These are phyloP conservation scores for Sporothrix globosa DNA, from an alignment of 2,329 filamentous ascomycete species.

Conservation along the genomic window DNA sequence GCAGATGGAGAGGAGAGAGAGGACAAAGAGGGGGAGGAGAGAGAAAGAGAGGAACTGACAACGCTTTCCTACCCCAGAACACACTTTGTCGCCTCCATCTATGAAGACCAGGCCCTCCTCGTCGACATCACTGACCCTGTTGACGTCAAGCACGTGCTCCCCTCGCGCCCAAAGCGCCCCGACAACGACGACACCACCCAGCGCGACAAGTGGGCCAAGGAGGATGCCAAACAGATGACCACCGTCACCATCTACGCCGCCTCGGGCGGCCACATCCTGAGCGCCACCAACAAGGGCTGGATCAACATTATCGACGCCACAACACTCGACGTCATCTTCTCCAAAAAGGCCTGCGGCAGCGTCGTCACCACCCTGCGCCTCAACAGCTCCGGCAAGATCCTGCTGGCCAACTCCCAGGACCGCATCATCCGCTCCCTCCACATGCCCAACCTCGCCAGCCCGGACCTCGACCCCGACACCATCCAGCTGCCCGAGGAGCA, in stretches of 20 bases:
- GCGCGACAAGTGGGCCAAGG: constrained; percentile 82
- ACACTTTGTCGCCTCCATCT: constrained; percentile 86
- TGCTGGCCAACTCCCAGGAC: constrained; percentile 92
- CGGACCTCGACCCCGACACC: constrained; percentile 77
- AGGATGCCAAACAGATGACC: constrained; percentile 93
- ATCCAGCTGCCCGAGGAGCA: constrained; percentile 92
- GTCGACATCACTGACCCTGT: constrained; percentile 75
- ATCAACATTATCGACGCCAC: constrained; percentile 90
- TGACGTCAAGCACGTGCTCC: constrained; percentile 74
- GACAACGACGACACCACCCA: constrained; percentile 70
- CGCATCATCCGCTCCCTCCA: constrained; percentile 92
- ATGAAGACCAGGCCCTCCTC: constrained; percentile 88
- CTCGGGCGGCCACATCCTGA: constrained; percentile 83
- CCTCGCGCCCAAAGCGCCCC: constrained; percentile 78
- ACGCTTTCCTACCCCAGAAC: constrained; percentile 41
- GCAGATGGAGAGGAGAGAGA: neutral
- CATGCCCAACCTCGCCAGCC: constrained; percentile 73
- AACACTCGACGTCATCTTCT: constrained; percentile 82
- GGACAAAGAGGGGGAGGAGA: too few species aligned
- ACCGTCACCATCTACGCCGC: constrained; percentile 89
- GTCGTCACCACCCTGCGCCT: constrained; percentile 87
- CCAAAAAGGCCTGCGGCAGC: constrained; percentile 82
- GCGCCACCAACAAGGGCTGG: constrained; percentile 93
- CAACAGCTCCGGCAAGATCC: constrained; percentile 79
- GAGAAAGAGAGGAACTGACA: neutral